phyloP scores from a whole-genome alignment of 805 yeast species.

The Jamesozyma hellenica region DNA sequence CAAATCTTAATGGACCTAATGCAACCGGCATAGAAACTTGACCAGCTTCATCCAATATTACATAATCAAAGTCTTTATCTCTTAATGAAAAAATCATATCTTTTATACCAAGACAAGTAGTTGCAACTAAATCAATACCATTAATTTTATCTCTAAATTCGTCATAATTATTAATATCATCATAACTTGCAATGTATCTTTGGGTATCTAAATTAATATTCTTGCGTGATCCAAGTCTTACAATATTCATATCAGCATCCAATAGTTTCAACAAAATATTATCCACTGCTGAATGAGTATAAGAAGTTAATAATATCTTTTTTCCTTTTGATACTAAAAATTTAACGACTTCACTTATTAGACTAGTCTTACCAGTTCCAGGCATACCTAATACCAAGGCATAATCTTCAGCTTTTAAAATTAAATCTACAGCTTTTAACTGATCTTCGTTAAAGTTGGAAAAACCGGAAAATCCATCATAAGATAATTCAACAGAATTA shows the following conservation, averaged over 20 bases:
- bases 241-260: constrained; percentile 37
- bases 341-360: constrained; percentile 66
- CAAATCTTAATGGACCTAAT: constrained; percentile 73
- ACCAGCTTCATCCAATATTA: constrained; percentile 94
- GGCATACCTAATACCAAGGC: constrained; percentile 92
- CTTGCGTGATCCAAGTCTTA: constrained; percentile 56
- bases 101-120: constrained; percentile 70
- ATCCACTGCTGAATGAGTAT: constrained; percentile 94
- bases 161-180: constrained; percentile 32
- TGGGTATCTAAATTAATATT: constrained; percentile 55
- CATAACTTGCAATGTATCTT: constrained; percentile 40
- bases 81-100: constrained; percentile 23
- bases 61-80: constrained; percentile 66
- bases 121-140: constrained; percentile 67
- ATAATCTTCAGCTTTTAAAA: constrained; percentile 60
- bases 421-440: constrained; percentile 52
- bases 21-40: constrained; percentile 89
- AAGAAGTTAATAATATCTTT: constrained; percentile 68
- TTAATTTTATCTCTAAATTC: constrained; percentile 41
- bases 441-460: constrained; percentile 61
- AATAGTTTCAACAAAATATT: constrained; percentile 72
- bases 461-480: not conserved
- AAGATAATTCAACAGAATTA: constrained; percentile 3
- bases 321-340: constrained; percentile 47
- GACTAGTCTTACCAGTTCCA: constrained; percentile 93